Percentiles rank a stretch among this genome's conserved stretches.
Conservation (phyloP, 139 green algal genomes). For the Chlamydomonas sp. region DNA sequence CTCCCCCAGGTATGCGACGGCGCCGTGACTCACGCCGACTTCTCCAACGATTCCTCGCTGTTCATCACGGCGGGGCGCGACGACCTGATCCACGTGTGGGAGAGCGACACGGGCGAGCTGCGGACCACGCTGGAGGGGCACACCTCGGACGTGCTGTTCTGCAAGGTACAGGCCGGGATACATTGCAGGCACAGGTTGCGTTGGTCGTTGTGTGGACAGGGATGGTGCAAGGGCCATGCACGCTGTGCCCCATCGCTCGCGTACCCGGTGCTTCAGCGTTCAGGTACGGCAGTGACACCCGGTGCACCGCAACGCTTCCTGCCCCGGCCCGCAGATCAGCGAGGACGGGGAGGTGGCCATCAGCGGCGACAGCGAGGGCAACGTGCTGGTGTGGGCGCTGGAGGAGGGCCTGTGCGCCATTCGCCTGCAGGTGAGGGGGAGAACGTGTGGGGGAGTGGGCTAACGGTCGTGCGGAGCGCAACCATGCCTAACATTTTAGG, state of each 20-base stretch:
- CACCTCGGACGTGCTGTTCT: slow-evolving; percentile 45
- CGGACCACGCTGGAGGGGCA: slow-evolving; percentile 37
- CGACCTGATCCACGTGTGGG: slow-evolving; percentile 50
- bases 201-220: not conserved
- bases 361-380: slow-evolving; percentile 47
- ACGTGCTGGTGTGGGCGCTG: slow-evolving; percentile 35
- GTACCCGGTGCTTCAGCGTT: not conserved
- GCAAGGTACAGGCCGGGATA: slow-evolving; percentile 1
- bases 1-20: slow-evolving; percentile 20
- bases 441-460: not conserved
- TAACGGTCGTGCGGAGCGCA: not conserved
- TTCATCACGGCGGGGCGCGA: slow-evolving; percentile 45
- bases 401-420: slow-evolving; percentile 22
- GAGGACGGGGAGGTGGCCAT: slow-evolving; percentile 37
- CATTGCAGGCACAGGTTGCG: not conserved
- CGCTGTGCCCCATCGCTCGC: not conserved
- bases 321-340: slow-evolving; percentile 6
- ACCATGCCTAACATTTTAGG: not conserved
- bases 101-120: slow-evolving; percentile 22
- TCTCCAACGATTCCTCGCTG: slow-evolving; percentile 34
- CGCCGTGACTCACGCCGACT: slow-evolving; percentile 33
- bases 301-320: not conserved
- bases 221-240: not conserved
- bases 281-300: not conserved
- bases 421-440: slow-evolving; percentile 26